phyloP scores from a whole-genome alignment of 371 early-diverging fungal species.

The Mucor lusitanicus region DNA sequence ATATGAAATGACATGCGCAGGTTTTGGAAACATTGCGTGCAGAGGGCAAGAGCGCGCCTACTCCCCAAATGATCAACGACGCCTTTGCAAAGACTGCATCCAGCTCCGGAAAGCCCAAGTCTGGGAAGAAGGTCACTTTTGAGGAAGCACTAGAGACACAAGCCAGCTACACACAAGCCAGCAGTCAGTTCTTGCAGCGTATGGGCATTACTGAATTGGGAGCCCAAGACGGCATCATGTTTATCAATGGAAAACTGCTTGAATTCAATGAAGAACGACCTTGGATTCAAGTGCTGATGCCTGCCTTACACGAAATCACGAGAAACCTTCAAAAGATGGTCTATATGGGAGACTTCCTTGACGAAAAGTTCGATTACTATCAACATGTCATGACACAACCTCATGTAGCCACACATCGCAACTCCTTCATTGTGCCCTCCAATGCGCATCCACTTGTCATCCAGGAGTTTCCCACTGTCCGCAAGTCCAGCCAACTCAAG shows the following conservation, averaged over 20 bases:
- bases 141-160: slow-evolving; percentile 32
- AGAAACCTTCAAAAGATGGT: slow-evolving; percentile 25
- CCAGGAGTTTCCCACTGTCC: slow-evolving; percentile 13
- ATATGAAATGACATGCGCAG: not conserved
- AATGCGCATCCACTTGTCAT: slow-evolving; percentile 58
- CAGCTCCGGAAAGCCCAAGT: slow-evolving; percentile 11
- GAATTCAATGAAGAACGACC: slow-evolving; percentile 56
- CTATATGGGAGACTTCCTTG: slow-evolving; percentile 47
- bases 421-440: slow-evolving; percentile 62
- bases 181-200: slow-evolving; percentile 30
- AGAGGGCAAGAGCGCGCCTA: slow-evolving; percentile 4
- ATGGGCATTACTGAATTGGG: slow-evolving; percentile 30
- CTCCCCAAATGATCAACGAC: slow-evolving; percentile 3
- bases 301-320: slow-evolving; percentile 33
- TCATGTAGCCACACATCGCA: slow-evolving; percentile 60
- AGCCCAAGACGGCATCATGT: slow-evolving; percentile 51
- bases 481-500: not conserved
- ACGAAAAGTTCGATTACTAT: slow-evolving; percentile 58
- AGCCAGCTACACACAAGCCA: slow-evolving; percentile 22
- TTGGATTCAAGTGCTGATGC: slow-evolving; percentile 39
- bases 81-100: slow-evolving; percentile 7
- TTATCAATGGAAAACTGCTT: slow-evolving; percentile 81
- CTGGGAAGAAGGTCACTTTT: slow-evolving; percentile 9
- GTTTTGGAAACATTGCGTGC: slow-evolving; percentile 1
- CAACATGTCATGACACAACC: slow-evolving; percentile 66